phyloP scores from a whole-genome alignment of 1,284 basidiomycete species.

The Phaffia rhodozyma region DNA sequence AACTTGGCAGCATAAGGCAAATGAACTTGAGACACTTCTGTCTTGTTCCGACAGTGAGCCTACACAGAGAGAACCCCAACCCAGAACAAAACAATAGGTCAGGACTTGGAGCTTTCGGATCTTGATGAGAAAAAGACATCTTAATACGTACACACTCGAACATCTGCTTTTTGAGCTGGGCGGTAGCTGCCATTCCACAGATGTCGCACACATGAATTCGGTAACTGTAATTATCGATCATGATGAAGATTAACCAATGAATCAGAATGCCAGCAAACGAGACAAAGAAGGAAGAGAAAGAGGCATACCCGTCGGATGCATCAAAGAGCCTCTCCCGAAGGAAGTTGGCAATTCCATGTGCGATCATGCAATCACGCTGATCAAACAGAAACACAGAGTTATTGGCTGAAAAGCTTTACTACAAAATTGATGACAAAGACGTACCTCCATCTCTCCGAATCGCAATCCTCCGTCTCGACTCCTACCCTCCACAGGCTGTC shows the following conservation, averaged over 20 bases:
- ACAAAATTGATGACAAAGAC: conserved; percentile 14
- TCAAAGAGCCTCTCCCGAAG: conserved; percentile 89
- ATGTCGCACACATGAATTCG: conserved; percentile 92
- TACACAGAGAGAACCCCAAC: conserved; percentile 44
- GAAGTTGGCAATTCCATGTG: conserved; percentile 96
- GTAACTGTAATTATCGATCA: conserved; percentile 47
- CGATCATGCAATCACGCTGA: conserved; percentile 95
- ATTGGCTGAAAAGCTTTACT: not conserved
- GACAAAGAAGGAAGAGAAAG: not conserved
- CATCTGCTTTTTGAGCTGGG: conserved; percentile 57
- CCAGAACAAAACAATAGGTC: conserved; percentile 37
- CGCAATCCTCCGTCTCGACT: conserved; percentile 96
- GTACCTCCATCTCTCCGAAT: conserved; percentile 97
- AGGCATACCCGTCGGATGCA: conserved; percentile 35
- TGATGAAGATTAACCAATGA: conserved; percentile 18
- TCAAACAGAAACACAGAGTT: not conserved
- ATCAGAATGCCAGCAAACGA: too few relatives aligned
- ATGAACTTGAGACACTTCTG: conserved; percentile 76
- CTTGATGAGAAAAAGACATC: conserved; percentile 15
- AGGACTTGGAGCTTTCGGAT: conserved; percentile 5
- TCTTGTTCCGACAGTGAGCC: conserved; percentile 82
- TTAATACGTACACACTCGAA: conserved; percentile 44
- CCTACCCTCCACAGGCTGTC: conserved; percentile 98
- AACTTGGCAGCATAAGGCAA: conserved; percentile 87
- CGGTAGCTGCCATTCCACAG: conserved; percentile 87